Evolutionary conservation across 202 grass and related monocot species (phyloP), one percentile per base, ranked within the genome.

Genomic region (Thinopyrum obtusiflorum): DNA sequence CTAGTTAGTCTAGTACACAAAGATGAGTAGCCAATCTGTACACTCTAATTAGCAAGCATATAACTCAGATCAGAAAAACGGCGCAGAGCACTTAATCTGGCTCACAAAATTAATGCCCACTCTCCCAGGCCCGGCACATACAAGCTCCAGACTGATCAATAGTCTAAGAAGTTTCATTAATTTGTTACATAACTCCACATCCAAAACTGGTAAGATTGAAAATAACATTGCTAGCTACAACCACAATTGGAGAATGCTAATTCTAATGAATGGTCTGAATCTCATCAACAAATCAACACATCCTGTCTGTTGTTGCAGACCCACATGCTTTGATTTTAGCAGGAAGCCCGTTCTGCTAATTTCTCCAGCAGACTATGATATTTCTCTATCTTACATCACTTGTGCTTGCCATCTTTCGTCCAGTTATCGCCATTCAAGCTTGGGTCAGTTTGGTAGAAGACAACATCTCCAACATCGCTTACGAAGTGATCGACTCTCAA

Each of bases 401-500:
- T 72, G 35, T 32, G 68, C 81, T 73, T 83, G 7, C 18, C 81
- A 31, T 20, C 5, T 73, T 32, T 39, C 6, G 36, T 21, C 35
- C 68, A 44, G 68, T 28, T 73, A 23, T 37, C 26, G 1, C 78
- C 11, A 23, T 17, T 39, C 74, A 84, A 77, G 77, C 70, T 82
- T 59, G 81, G 73, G 37, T 97, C 92, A 18, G 89, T 87, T 62
- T 93, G 93, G 85, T 98, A 98, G 87, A 86, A 98, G 83, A 95
- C 93, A n/a, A 98, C 89, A 32, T 93, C 88, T 5, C 95, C 93
- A 4, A 88, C 86, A 65, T 98, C 96, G 55, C 96, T 94, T 39
- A 95, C 95, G 40, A 97, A 97, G 77, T 94, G 95, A 77, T 97
- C 95, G 11, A 94, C 78, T 83, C 95, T 89, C 65, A 97, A 86